phyloP scores from a whole-genome alignment of 177 flowering plant genomes.

The Tripterygium wilfordii region DNA sequence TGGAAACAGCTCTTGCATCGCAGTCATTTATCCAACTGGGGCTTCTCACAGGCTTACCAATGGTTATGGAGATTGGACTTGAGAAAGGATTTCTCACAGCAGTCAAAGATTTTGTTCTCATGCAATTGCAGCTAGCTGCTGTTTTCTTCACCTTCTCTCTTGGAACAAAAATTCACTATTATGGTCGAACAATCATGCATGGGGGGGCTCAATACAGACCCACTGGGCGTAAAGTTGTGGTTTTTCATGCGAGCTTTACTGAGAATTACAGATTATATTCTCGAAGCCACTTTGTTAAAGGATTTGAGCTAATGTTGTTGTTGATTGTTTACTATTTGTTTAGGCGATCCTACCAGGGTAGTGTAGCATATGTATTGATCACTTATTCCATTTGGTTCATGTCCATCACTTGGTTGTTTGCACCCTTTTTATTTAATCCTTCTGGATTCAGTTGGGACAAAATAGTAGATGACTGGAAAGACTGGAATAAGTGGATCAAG shows the following conservation, averaged over 20 bases:
- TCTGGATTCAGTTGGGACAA: conserved; percentile 84
- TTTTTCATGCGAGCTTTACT: conserved; percentile 80
- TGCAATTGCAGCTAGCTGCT: conserved; percentile 93
- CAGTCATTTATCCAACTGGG: conserved; percentile 96
- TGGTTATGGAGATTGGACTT: conserved; percentile 93
- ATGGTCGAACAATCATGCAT: conserved; percentile 85
- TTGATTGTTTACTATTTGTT: conserved; percentile 68
- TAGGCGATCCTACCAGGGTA: conserved; percentile 56
- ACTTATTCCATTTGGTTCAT: conserved; percentile 92
- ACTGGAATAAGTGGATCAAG: conserved; percentile 92
- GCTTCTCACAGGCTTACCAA: conserved; percentile 85
- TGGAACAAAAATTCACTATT: conserved; percentile 85
- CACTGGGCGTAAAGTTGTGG: conserved; percentile 88
- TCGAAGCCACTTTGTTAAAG: conserved; percentile 94
- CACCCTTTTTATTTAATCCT: conserved; percentile 94
- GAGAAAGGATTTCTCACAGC: conserved; percentile 85
- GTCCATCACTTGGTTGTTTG: conserved; percentile 86
- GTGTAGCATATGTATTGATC: conserved; percentile 61
- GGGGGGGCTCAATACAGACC: conserved; percentile 96
- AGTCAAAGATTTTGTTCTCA: conserved; percentile 74
- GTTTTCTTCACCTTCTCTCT: conserved; percentile 93
- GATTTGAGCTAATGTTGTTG: conserved; percentile 75
- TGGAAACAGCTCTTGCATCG: conserved; percentile 90
- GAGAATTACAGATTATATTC: conserved; percentile 91
- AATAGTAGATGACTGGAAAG: conserved; percentile 90